These are phyloP conservation scores for Apocynum venetum DNA, from an alignment of 257 asterid species.

Conservation along the genomic window DNA sequence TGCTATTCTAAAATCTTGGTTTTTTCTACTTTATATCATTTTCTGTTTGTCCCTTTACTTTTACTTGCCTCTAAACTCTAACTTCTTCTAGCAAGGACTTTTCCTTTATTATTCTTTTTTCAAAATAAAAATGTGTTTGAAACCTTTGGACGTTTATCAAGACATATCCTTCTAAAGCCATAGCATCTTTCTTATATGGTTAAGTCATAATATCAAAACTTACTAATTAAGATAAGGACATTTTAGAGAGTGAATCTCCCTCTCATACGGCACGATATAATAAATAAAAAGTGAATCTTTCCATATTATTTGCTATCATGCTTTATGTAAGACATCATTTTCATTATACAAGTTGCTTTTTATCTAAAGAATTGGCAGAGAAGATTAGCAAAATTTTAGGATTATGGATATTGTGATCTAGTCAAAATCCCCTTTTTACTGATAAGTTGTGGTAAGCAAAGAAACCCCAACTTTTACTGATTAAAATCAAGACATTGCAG, in stretches of 20 bases:
- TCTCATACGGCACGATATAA: no score
- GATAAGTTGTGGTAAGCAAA: neutral
- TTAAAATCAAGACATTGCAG: neutral
- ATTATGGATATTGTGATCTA: neutral
- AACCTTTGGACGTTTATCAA: neutral
- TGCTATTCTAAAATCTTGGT: conserved; percentile 16
- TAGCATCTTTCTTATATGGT: neutral
- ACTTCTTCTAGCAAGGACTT: neutral
- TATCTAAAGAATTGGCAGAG: neutral
- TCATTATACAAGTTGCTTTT: no score
- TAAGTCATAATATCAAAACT: no score
- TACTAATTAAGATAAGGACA: no score
- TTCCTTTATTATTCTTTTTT: neutral
- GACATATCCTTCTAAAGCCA: neutral
- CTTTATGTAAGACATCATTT: no score
- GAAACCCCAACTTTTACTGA: neutral
- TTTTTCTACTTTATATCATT: conserved; percentile 26
- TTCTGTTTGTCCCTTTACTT: conserved; percentile 25
- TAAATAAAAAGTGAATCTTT: no score
- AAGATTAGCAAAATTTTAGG: neutral
- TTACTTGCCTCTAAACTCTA: neutral
- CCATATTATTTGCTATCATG: no score
- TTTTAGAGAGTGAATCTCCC: no score
- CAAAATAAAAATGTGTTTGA: neutral
- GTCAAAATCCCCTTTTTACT: neutral